Evolutionary conservation across 169 alveolate genomes (phyloP).

Genomic region (Pseudocohnilembus persalinus): DNA sequence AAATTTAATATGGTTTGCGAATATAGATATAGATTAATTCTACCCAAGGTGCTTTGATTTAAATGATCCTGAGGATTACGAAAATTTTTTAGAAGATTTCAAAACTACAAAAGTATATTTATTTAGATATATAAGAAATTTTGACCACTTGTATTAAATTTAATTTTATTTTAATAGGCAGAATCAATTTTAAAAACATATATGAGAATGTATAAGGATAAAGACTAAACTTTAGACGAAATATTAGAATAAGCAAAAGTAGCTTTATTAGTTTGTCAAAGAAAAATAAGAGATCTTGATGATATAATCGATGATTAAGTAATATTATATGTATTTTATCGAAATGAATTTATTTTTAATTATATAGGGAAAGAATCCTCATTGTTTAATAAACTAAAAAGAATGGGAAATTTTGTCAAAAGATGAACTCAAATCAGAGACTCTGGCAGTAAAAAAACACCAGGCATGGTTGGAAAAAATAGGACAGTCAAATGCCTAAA

Average conservation of each 20-base stretch:
- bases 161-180: conserved; percentile 36
- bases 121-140: neutral
- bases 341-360: neutral
- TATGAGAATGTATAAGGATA: conserved; percentile 28
- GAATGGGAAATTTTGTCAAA: conserved; percentile 83
- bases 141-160: neutral
- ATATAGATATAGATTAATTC: conserved; percentile 79
- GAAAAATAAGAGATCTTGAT: conserved; percentile 64
- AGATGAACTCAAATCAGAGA: conserved; percentile 65
- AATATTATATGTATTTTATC: neutral
- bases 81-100: conserved; percentile 80
- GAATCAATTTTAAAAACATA: conserved; percentile 53
- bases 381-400: conserved; percentile 58
- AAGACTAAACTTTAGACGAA: conserved; percentile 40
- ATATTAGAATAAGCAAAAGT: conserved; percentile 38
- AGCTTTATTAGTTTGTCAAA: conserved; percentile 64
- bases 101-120: conserved; percentile 50
- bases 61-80: conserved; percentile 70
- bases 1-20: conserved; percentile 71
- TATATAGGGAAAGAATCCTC: conserved; percentile 26
- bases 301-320: conserved; percentile 59
- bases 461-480: conserved; percentile 57
- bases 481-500: conserved; percentile 42
- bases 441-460: conserved; percentile 58
- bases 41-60: conserved; percentile 86